A percentile compares a stretch with the other conserved stretches of the same genome.
These are phyloP conservation scores for Fomitopsis palustris DNA, from an alignment of 1,284 basidiomycete species.

Conservation along the genomic window DNA sequence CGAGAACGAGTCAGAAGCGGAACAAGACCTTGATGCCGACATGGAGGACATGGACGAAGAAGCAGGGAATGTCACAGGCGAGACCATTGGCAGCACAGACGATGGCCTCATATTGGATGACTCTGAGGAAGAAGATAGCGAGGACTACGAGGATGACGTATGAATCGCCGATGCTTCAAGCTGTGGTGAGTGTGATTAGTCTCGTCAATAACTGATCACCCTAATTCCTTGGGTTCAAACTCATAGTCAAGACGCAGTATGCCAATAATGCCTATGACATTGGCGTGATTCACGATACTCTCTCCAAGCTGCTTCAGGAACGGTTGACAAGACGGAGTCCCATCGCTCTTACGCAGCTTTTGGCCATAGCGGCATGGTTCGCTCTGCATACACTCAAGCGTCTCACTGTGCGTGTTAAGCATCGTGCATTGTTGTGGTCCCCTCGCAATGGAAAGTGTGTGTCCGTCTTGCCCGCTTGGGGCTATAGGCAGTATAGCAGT, in stretches of 20 bases:
- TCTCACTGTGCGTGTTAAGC: too few species aligned
- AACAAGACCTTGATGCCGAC: constrained; percentile 60
- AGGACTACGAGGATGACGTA: constrained; percentile 13
- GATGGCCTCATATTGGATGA: constrained; percentile 26
- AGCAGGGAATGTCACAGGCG: constrained; percentile 29
- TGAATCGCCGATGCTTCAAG: background rate
- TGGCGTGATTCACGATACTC: too few species aligned
- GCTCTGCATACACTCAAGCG: too few species aligned
- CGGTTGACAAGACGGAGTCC: too few species aligned
- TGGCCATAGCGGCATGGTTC: too few species aligned
- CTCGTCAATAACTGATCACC: background rate
- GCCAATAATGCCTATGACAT: too few species aligned
- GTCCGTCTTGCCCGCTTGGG: background rate
- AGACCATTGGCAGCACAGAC: constrained; percentile 36
- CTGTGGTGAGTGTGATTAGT: background rate
- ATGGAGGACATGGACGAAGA: constrained; percentile 74
- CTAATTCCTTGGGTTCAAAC: background rate
- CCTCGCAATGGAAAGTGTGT: too few species aligned
- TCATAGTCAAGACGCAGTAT: too few species aligned
- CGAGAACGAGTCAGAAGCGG: constrained; percentile 31
- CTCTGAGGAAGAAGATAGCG: constrained; percentile 10
- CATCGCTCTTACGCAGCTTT: too few species aligned
- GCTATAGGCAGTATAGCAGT: background rate
- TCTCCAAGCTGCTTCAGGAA: too few species aligned
- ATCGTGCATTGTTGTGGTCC: too few species aligned